phyloP scores from a whole-genome alignment of 345 rosid species.

The Citrus inodora region DNA sequence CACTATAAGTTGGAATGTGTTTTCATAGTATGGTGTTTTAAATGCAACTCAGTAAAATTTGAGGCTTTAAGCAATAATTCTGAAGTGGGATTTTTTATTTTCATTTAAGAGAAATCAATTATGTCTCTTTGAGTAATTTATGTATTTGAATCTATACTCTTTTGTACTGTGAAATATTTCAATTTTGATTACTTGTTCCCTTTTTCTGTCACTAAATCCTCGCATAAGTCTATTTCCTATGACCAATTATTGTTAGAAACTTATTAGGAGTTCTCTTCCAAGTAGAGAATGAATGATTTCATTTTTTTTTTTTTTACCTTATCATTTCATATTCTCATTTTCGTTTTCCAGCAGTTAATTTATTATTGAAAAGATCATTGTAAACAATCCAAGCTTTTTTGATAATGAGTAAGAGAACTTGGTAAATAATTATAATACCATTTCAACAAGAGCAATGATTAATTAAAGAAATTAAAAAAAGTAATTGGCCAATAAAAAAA shows the following conservation, averaged over 20 bases:
- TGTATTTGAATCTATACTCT: background rate
- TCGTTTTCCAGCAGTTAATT: no score
- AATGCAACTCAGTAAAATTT: background rate
- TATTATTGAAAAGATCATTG: no score
- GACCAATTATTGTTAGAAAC: background rate
- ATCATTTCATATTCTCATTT: no score
- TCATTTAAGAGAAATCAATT: background rate
- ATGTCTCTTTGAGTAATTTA: background rate
- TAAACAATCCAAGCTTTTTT: no score
- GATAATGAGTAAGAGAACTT: no score
- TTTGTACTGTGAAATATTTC: background rate
- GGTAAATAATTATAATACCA: no score
- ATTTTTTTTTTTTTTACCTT: no score
- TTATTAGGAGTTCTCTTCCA: background rate
- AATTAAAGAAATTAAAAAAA: no score
- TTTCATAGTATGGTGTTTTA: background rate
- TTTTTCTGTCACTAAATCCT: background rate
- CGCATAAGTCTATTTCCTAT: background rate
- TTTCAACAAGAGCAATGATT: no score
- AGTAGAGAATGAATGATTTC: background rate
- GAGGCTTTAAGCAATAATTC: background rate
- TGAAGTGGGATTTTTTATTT: background rate
- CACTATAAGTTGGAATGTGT: background rate
- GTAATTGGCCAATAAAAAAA: no score
- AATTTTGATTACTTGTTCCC: background rate